Conservation (phyloP, 305 asterid genomes). For the Rubia occidens region DNA sequence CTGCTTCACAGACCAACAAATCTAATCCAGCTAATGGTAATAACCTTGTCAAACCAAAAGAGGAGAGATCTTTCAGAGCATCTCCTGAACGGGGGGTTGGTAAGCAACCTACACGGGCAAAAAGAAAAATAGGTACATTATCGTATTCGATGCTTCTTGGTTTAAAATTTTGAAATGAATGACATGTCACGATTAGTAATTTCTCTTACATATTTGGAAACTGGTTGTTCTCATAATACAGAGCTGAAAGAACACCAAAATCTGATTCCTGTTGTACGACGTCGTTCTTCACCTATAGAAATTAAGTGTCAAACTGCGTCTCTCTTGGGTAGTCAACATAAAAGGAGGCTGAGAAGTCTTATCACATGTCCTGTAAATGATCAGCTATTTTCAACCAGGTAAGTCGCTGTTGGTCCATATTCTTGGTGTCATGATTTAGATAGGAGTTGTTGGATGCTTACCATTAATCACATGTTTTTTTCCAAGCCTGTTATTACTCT, state of each 20-base stretch:
- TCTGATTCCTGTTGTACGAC: conserved; percentile 46
- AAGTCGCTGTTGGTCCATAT: conserved; percentile 15
- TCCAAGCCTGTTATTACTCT: background rate
- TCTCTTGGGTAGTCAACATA: conserved; percentile 63
- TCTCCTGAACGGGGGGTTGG: conserved; percentile 33
- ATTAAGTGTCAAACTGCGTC: conserved; percentile 43
- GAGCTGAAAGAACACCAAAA: conserved; percentile 51
- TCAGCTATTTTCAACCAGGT: conserved; percentile 85
- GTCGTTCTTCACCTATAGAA: conserved; percentile 43
- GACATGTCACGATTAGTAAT: background rate
- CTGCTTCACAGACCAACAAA: conserved; percentile 29
- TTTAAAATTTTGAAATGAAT: conserved; percentile 2
- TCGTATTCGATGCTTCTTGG: background rate
- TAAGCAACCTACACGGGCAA: conserved; percentile 35
- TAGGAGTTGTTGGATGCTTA: background rate
- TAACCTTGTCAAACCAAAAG: conserved; percentile 31
- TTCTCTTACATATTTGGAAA: background rate
- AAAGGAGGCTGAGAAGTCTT: conserved; percentile 80
- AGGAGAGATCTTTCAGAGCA: conserved; percentile 28
- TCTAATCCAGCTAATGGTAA: conserved; percentile 21
- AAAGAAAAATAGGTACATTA: conserved; percentile 51
- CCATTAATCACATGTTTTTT: background rate
- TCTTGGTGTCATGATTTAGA: conserved; percentile 2
- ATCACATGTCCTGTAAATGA: conserved; percentile 77
- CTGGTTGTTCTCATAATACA: conserved; percentile 24